Base-by-base conservation (phyloP, 495 filamentous ascomycete genomes). In the Daldinia vernicosa region DNA sequence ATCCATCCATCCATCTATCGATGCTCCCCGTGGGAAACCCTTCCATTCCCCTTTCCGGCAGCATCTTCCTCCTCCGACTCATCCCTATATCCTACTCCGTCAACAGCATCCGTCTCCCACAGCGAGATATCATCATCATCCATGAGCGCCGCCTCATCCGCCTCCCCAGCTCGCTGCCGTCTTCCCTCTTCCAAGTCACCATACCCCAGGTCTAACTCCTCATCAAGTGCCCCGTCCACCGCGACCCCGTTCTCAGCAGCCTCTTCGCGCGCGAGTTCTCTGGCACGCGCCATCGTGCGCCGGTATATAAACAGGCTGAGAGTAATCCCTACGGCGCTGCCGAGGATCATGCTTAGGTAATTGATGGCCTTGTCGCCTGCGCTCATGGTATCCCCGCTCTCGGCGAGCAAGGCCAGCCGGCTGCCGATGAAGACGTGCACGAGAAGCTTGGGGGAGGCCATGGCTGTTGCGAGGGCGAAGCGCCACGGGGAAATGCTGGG, bases 361-460 rank as follows among this genome's bases (percentile, higher is more conserved):
- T 96, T 97, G 47, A 97, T 82, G 19, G 86, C 83, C 75, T 85
- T 92, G 79, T 87, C 93, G 80, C 77, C 83, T 56, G 81, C 74
- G 73, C 85, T 84, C 91, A 91, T 93, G 69, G 84, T 85, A 67
- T 84, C 87, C 68, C 81, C 84, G 43, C 77, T 81, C 76, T 83
- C 87, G 78, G 92, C 93, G 24, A 98, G 87, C 35, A 86, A 85
- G 5, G 91, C 90, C 1, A 99, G 80, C 37, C 90, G 84, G 67
- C 86, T 88, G 63, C 95, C 95, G 72, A 99, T 91, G 80, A 98
- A 99, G 53, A 97, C 87, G 67, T 94, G 93, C n/a, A 98, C 89
- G 66, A 97, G 79, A 39, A 99, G 83, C 76, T 97, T 98, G 9
- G 95, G 95, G 70, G 84, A 83, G 17, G 80, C 84, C 14, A 91